Evolutionary conservation across 441 rosid species (phyloP).

Genomic region (Metrosideros polymorpha): DNA sequence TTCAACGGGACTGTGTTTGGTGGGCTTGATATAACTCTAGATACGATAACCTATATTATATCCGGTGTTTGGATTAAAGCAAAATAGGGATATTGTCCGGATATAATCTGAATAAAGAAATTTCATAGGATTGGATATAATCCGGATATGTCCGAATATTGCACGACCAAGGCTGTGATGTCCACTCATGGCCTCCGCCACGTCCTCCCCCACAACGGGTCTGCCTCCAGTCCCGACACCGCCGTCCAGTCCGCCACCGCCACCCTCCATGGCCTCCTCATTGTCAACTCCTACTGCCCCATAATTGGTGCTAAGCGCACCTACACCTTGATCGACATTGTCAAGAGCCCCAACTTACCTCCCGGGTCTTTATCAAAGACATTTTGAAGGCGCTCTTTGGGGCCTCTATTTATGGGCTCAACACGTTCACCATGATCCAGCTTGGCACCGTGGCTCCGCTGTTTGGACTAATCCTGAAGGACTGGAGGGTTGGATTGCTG

Average conservation of each 20-base stretch:
- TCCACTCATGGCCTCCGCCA: conserved; percentile 69
- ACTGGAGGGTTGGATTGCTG: conserved; percentile 58
- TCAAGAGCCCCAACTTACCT: conserved; percentile 37
- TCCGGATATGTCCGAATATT: not conserved
- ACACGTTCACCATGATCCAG: conserved; percentile 41
- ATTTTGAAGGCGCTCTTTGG: conserved; percentile 68
- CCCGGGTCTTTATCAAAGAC: conserved; percentile 58
- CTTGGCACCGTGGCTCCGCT: conserved; percentile 53
- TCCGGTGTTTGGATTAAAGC: too few species aligned
- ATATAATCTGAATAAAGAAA: too few species aligned
- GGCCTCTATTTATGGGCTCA: conserved; percentile 45
- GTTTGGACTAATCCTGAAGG: conserved; percentile 50
- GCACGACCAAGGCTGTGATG: conserved; percentile 26
- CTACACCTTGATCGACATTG: conserved; percentile 47
- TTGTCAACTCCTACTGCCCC: conserved; percentile 49
- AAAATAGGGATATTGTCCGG: not conserved
- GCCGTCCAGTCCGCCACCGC: conserved; percentile 68
- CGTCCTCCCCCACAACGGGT: conserved; percentile 49
- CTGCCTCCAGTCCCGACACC: conserved; percentile 29
- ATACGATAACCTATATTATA: too few species aligned
- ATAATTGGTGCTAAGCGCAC: conserved; percentile 67
- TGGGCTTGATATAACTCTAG: too few species aligned
- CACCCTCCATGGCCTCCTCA: conserved; percentile 48
- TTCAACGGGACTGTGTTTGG: too few species aligned
- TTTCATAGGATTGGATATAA: not conserved